These are phyloP conservation scores for Aureobasidium sp. DNA, from an alignment of 2,329 filamentous ascomycete species.

Conservation along the genomic window DNA sequence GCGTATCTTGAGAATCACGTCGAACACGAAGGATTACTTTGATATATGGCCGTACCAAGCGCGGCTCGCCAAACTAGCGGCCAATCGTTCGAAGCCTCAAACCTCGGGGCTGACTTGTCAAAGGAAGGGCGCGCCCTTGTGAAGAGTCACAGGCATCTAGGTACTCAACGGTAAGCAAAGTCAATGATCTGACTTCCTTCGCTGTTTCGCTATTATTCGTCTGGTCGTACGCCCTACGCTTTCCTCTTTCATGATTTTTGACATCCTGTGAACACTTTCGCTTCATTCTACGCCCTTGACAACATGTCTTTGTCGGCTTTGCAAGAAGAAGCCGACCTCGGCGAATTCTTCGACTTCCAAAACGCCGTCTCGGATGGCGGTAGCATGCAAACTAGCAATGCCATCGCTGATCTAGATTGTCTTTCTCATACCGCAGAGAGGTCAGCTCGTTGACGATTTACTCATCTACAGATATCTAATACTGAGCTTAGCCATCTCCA, in stretches of 20 bases:
- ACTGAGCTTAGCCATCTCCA: background rate
- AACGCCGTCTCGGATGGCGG: constrained; percentile 11
- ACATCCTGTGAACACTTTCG: background rate
- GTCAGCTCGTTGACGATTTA: background rate
- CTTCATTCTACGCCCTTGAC: background rate
- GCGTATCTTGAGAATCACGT: no score
- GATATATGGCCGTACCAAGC: constrained; percentile 5
- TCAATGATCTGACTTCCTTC: constrained; percentile 2
- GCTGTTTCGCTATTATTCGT: background rate
- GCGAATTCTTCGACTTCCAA: constrained; percentile 15
- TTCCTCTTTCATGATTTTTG: constrained; percentile 2
- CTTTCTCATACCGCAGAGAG: background rate
- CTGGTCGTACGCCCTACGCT: background rate
- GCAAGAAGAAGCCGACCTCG: constrained; percentile 14
- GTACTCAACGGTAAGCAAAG: constrained; percentile 12
- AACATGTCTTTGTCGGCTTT: background rate
- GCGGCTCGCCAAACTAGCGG: background rate
- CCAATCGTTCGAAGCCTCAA: background rate
- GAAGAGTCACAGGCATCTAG: constrained; percentile 8
- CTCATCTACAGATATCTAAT: background rate
- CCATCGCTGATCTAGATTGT: background rate
- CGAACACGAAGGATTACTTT: background rate
- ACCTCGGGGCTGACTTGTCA: constrained; percentile 6
- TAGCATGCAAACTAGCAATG: constrained; percentile 7
- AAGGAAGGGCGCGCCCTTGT: constrained; percentile 8